Evolutionary conservation across 2,329 filamentous ascomycete species (phyloP), one percentile per base, ranked within the genome.

Genomic region (Colletotrichum sansevieriae): DNA sequence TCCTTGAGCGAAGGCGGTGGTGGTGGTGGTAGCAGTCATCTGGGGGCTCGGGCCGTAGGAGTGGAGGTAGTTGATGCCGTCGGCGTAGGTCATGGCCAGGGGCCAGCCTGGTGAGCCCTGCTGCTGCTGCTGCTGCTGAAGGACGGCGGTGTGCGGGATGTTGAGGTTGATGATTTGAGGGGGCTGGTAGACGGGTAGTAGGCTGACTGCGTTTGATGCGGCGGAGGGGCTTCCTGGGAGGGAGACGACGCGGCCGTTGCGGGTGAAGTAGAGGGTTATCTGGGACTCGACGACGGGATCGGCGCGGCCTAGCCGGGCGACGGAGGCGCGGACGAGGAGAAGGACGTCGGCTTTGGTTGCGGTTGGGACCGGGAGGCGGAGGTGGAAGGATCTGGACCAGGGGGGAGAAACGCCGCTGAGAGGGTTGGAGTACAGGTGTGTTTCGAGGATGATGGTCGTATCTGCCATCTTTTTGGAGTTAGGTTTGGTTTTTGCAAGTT

Each of bases 181-280:
- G 2, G 57, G 56, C 25, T 54, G 57, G 13, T 57, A 70, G 5
- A 58, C n/a, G 12, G 51, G 55, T 6, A 65, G n/a, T 18, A 52
- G 35, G 7, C n/a, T 25, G 18, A 25, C 5, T n/a, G 37, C 39
- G 4, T 20, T 18, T 18, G 3, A 33, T 13, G 12, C 13, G 12
- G 15, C 25, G 33, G n/a, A 12, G 25, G 12, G 7, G 41, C 13
- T 44, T n/a, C 63, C 63, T 2, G 63, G 63, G 22, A 70, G 33
- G 8, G 51, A 67, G 4, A 62, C 25, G 51, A 62, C 57, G 7
- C 44, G 63, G 35, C 58, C 67, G 37, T 52, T 35, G 10, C 37
- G 56, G 3, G 64, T 70, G 47, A 56, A 70, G 37, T 68, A 70
- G 2, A 70, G 64, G 15, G 63, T 68, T 9, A 70, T 22, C 5